Base-by-base conservation (phyloP, 495 filamentous ascomycete species). In the Staphylotrichum tortipilum region DNA sequence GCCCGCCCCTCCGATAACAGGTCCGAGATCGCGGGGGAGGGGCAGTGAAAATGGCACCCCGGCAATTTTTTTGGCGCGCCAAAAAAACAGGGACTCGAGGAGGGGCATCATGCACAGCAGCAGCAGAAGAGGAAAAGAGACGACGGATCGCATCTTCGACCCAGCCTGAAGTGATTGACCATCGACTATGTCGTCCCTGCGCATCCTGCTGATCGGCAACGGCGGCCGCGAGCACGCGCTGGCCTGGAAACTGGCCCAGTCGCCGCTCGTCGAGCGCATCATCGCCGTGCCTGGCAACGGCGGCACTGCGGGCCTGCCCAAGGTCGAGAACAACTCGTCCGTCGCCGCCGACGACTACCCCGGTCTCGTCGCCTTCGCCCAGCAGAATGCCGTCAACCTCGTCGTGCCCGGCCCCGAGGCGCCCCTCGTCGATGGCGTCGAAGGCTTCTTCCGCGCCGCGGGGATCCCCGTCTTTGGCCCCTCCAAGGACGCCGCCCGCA, bases 211-310 rank as follows among this genome's bases (percentile, higher is more conserved):
- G 38, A 78, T 98, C 51, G 92, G 92, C 61, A 91, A 86, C 67
- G 92, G 92, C 47, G 92, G 92, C 43, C 79, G 92, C 59, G 92
- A 98, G 68, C 88, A 97, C 73, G 88, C 92, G 30, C 75, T 95
- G 34, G 89, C 91, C 33, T 96, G 90, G 91, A 96, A 94, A 68
- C 73, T 97, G 26, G 79, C 80, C 57, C 85, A 94, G 63, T 95
- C 89, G 15, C 70, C 79, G 38, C 70, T 75, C 34, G 79, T 85
- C 14, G 73, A 81, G 52, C 69, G 72, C 31, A 86, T 88, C 57
- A 77, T 80, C 59, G 77, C 75, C 24, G 81, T 84, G 14, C 84
- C 79, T 11, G 92, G 92, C 46, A 98, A 98, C 62, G 92, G 92
- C 44, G 94, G 94, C 35, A 97, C 91, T 28, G 86, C 82, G 19